Conservation (phyloP, 306 rosid species). For the Abrus precatorius region DNA sequence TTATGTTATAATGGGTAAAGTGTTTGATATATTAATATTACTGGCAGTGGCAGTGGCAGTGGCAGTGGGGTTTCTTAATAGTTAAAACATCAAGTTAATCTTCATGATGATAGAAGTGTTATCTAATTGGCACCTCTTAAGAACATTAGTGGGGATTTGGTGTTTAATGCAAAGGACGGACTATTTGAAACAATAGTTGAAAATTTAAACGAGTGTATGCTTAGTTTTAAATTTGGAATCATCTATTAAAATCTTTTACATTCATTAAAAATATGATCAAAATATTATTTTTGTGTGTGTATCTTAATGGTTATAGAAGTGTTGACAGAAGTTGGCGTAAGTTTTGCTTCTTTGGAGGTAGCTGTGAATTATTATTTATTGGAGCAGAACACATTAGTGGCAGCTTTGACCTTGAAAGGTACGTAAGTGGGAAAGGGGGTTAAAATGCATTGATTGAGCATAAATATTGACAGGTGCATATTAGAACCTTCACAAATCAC, state of each 20-base stretch:
- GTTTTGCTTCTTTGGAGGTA: conserved; percentile 13
- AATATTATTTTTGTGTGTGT: too few relatives aligned
- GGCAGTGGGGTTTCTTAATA: neutral
- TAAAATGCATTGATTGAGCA: conserved; percentile 20
- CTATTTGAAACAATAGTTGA: neutral
- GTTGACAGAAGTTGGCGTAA: neutral
- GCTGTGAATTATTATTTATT: neutral
- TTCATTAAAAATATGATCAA: too few relatives aligned
- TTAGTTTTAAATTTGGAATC: too few relatives aligned
- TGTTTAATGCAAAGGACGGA: neutral
- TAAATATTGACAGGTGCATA: conserved; percentile 15
- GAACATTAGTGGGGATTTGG: neutral
- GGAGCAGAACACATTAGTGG: neutral
- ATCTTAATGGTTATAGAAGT: neutral
- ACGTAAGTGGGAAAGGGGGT: neutral
- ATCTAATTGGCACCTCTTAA: neutral
- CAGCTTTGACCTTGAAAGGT: conserved; percentile 40
- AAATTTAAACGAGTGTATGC: neutral
- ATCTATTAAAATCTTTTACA: too few relatives aligned
- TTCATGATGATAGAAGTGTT: neutral
- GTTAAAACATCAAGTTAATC: neutral
- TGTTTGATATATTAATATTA: neutral
- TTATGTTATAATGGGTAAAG: neutral
- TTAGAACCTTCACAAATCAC: conserved; percentile 32
- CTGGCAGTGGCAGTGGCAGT: too few relatives aligned